Percentiles rank a stretch among this genome's conserved stretches.
phyloP scores from a whole-genome alignment of 2,329 filamentous ascomycete species.

The Penicillium sp. region DNA sequence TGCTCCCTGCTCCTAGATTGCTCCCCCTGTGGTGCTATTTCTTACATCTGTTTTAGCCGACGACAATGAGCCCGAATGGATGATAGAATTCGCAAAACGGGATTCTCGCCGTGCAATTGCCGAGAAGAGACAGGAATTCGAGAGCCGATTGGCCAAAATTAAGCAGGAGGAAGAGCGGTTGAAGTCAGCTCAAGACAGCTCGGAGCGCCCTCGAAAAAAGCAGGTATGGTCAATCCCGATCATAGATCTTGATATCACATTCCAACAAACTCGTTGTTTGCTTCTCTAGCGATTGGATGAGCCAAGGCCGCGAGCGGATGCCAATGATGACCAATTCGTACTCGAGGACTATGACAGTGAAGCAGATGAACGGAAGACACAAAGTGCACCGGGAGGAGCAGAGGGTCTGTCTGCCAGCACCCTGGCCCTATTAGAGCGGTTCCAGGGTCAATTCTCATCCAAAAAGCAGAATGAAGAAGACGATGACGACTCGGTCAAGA shows the following conservation, averaged over 20 bases:
- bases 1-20: slow-evolving; percentile 22
- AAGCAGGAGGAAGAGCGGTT: slow-evolving; percentile 58
- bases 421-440: slow-evolving; percentile 64
- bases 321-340: slow-evolving; percentile 65
- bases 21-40: neutral
- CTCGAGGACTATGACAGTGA: slow-evolving; percentile 71
- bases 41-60: slow-evolving; percentile 36
- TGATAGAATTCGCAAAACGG: slow-evolving; percentile 68
- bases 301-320: slow-evolving; percentile 10
- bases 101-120: slow-evolving; percentile 64
- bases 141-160: slow-evolving; percentile 62
- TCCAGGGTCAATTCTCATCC: slow-evolving; percentile 45
- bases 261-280: slow-evolving; percentile 1
- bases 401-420: slow-evolving; percentile 67
- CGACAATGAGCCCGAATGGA: slow-evolving; percentile 78
- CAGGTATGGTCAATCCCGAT: slow-evolving; percentile 28
- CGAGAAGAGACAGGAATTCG: slow-evolving; percentile 64
- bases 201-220: slow-evolving; percentile 47
- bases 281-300: slow-evolving; percentile 27
- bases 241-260: neutral
- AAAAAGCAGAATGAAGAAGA: slow-evolving; percentile 44
- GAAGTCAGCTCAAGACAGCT: slow-evolving; percentile 47
- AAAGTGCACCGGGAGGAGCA: slow-evolving; percentile 29
- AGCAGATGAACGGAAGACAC: slow-evolving; percentile 40
- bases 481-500: slow-evolving; percentile 62